Conservation (phyloP, 441 rosid species). For the Mallotus japonicus region DNA sequence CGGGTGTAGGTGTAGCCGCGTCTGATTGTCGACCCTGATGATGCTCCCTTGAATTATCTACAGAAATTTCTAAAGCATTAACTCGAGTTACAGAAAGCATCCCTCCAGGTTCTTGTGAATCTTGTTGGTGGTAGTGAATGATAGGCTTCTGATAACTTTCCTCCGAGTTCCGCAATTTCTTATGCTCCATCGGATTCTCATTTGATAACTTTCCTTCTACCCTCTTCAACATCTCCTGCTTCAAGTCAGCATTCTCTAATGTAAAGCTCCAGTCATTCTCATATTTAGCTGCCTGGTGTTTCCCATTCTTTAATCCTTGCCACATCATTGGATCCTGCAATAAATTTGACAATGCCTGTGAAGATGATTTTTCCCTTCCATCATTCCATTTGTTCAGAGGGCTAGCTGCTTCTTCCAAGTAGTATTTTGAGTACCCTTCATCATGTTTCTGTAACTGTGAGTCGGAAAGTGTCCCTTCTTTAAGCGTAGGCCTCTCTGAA, state of each 20-base stretch:
- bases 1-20: slow-evolving; percentile 17
- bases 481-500: slow-evolving; percentile 33
- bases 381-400: slow-evolving; percentile 29
- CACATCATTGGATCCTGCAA: slow-evolving; percentile 33
- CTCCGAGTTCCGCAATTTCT: slow-evolving; percentile 26
- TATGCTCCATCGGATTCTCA: slow-evolving; percentile 17
- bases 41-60: slow-evolving; percentile 25
- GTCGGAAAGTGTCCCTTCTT: slow-evolving; percentile 58
- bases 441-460: slow-evolving; percentile 48
- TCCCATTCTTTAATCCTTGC: slow-evolving; percentile 35
- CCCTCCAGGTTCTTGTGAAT: slow-evolving; percentile 36
- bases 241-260: slow-evolving; percentile 24
- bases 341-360: slow-evolving; percentile 35
- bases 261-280: slow-evolving; percentile 31
- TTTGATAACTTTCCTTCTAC: slow-evolving; percentile 27
- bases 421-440: slow-evolving; percentile 30
- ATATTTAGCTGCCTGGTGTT: slow-evolving; percentile 19
- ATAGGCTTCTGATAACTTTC: slow-evolving; percentile 21
- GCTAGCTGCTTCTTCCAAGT: slow-evolving; percentile 38
- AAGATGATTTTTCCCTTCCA: slow-evolving; percentile 41
- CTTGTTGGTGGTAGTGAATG: slow-evolving; percentile 24
- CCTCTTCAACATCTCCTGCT: slow-evolving; percentile 28
- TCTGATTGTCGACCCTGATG: slow-evolving; percentile 32
- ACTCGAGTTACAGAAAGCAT: slow-evolving; percentile 35
- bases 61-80: slow-evolving; percentile 28